Conservation (phyloP, 2,329 filamentous ascomycete genomes). For the Colletotrichum cereale region DNA sequence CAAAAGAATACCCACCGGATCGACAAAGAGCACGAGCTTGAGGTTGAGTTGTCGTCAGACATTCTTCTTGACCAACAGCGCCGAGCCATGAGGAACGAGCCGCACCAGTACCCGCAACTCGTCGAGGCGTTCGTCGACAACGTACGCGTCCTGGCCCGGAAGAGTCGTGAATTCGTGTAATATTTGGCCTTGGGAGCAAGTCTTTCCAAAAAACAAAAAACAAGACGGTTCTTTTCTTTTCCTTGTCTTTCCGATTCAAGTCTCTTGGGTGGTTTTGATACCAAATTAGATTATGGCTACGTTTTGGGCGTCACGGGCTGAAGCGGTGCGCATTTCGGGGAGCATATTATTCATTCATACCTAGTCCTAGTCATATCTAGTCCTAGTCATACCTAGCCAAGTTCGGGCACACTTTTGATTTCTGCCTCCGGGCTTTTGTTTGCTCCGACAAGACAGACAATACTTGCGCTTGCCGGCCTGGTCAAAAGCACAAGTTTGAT, state of each 20-base stretch:
- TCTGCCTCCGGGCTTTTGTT: not conserved
- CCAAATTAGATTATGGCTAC: conserved; percentile 26
- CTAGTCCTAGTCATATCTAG: not conserved
- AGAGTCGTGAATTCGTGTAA: conserved; percentile 51
- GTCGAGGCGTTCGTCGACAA: conserved; percentile 84
- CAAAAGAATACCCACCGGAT: conserved; percentile 55
- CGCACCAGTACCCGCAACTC: conserved; percentile 74
- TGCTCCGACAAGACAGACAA: conserved; percentile 1
- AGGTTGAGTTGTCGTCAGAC: conserved; percentile 78
- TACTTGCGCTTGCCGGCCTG: not conserved
- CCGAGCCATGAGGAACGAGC: conserved; percentile 62
- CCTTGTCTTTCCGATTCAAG: conserved; percentile 3
- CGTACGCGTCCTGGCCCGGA: conserved; percentile 68
- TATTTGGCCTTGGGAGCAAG: conserved; percentile 14
- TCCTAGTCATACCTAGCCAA: not conserved
- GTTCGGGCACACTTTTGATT: conserved; percentile 3
- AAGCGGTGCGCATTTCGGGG: conserved; percentile 27
- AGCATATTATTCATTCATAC: conserved; percentile 12
- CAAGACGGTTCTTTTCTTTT: not conserved
- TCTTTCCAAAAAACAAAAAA: not conserved
- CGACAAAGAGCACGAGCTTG: conserved; percentile 83
- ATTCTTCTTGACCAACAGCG: conserved; percentile 76
- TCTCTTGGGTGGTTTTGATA: conserved; percentile 36
- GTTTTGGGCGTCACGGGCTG: conserved; percentile 28
- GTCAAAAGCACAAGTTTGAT: not conserved